Conservation (phyloP, 2,329 filamentous ascomycete species). For the Exophiala lecanii-corni region DNA sequence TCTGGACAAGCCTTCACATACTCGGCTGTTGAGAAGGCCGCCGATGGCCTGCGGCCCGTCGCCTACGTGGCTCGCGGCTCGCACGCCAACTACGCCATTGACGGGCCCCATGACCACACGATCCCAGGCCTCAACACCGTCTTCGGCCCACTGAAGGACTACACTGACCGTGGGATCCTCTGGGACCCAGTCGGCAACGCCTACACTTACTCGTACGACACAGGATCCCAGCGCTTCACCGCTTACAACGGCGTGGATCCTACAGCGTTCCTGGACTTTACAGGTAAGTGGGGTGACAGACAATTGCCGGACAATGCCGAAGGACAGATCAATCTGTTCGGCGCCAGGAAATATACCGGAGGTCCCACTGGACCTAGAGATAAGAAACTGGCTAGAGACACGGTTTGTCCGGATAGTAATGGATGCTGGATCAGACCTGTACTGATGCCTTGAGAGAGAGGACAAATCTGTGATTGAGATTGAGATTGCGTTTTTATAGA, state of each 20-base stretch:
- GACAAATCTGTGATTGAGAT: not conserved
- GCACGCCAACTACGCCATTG: conserved; percentile 61
- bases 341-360: conserved; percentile 52
- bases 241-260: conserved; percentile 46
- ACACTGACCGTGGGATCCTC: conserved; percentile 50
- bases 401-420: conserved; percentile 48
- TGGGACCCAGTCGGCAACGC: conserved; percentile 57
- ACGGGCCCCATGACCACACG: conserved; percentile 56
- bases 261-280: conserved; percentile 52
- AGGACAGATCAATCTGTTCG: conserved; percentile 38
- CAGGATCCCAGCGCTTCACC: conserved; percentile 39
- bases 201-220: conserved; percentile 53
- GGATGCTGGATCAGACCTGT: conserved; percentile 1
- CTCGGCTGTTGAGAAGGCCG: conserved; percentile 48
- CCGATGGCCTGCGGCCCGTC: conserved; percentile 49
- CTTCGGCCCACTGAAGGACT: conserved; percentile 46
- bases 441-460: conserved; percentile 2
- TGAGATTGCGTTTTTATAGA: not conserved
- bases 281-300: conserved; percentile 59
- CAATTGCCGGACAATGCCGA: conserved; percentile 50
- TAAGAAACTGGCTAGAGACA: conserved; percentile 53
- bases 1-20: conserved; percentile 62
- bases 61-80: conserved; percentile 57
- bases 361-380: conserved; percentile 60
- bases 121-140: conserved; percentile 59